Percentiles rank a stretch among this genome's conserved stretches.
These are phyloP conservation scores for Coniochaeta sp. DNA, from an alignment of 2,329 filamentous ascomycete genomes.

Conservation along the genomic window DNA sequence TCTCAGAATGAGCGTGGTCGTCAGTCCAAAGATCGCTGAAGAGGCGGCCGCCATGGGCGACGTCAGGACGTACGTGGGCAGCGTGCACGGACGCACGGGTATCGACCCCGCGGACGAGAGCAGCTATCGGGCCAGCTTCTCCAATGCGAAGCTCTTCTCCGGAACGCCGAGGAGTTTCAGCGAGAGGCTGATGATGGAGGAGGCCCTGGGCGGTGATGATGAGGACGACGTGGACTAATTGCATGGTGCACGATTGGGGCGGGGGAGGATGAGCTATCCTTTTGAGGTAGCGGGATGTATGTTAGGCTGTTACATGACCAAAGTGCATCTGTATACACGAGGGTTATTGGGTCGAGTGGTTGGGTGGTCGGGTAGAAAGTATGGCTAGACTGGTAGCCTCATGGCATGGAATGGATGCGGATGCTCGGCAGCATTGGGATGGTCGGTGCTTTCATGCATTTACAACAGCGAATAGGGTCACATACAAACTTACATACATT, in stretches of 20 bases:
- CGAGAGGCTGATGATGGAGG: slow-evolving; percentile 21
- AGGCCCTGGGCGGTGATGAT: slow-evolving; percentile 3
- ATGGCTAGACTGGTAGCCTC: not conserved
- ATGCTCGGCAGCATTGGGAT: not conserved
- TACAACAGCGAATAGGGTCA: not conserved
- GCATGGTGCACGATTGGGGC: not conserved
- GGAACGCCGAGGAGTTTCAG: slow-evolving; percentile 21
- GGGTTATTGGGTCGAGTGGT: not conserved
- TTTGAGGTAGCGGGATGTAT: not conserved
- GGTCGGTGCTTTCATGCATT: not conserved
- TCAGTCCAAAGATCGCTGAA: slow-evolving; percentile 26
- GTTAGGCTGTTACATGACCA: not conserved
- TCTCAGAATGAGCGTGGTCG: slow-evolving; percentile 28
- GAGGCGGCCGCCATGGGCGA: slow-evolving; percentile 27
- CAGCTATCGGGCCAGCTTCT: slow-evolving; percentile 19
- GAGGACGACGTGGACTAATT: not conserved
- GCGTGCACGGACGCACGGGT: slow-evolving; percentile 24
- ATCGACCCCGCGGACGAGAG: slow-evolving; percentile 17
- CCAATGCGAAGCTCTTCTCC: slow-evolving; percentile 3
- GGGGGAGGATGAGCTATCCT: not conserved
- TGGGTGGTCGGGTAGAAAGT: not conserved
- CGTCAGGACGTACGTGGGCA: slow-evolving; percentile 32
- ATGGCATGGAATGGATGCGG: not conserved
- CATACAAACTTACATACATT: not conserved
- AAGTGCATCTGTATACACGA: not conserved